Conservation (phyloP, 2,329 filamentous ascomycete species). For the Teratosphaeria nubilosa region DNA sequence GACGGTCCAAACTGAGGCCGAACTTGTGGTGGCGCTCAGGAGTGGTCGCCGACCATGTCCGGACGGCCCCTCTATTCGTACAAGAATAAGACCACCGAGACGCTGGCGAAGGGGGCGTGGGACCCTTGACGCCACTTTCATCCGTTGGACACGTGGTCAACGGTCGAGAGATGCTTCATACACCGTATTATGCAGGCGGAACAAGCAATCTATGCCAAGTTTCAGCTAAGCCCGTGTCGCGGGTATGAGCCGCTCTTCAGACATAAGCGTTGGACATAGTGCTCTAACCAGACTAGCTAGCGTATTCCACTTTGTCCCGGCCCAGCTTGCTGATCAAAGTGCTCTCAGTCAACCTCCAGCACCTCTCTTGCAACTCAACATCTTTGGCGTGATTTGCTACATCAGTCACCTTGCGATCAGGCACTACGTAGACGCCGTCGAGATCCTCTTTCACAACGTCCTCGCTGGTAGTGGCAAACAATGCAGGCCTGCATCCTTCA, state of each 20-base stretch:
- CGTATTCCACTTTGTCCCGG: background rate
- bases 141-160: background rate
- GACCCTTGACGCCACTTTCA: background rate
- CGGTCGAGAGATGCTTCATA: background rate
- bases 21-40: background rate
- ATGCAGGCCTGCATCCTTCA: slow-evolving; percentile 36
- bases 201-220: background rate
- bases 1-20: background rate
- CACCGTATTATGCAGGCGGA: background rate
- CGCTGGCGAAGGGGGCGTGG: background rate
- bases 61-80: background rate
- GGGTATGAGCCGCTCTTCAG: background rate
- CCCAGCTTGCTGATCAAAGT: slow-evolving; percentile 35
- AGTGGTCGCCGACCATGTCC: background rate
- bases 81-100: background rate
- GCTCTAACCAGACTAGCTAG: background rate
- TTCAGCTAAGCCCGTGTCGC: background rate
- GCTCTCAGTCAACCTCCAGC: slow-evolving; percentile 38
- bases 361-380: slow-evolving; percentile 32
- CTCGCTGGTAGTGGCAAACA: slow-evolving; percentile 39
- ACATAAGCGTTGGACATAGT: background rate
- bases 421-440: slow-evolving; percentile 40
- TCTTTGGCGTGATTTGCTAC: slow-evolving; percentile 34
- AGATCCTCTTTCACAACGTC: slow-evolving; percentile 35
- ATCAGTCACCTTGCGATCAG: slow-evolving; percentile 38